Percentiles rank a stretch among this genome's conserved stretches.
Evolutionary conservation across 2,329 filamentous ascomycete genomes (phyloP).

Genomic region (Fusarium palustre): DNA sequence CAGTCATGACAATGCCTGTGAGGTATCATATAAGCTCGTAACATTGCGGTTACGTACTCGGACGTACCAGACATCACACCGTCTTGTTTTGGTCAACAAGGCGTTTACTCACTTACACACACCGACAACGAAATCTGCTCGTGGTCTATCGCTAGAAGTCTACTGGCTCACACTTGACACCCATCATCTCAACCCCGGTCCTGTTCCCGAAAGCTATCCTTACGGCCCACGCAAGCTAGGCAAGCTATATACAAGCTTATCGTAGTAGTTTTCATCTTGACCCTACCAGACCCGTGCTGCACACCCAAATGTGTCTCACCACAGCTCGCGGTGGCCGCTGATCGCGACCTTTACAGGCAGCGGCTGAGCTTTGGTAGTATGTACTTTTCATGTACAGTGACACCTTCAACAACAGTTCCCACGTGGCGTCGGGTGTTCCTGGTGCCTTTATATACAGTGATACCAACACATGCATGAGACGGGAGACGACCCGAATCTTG

Average conservation of each 20-base stretch:
- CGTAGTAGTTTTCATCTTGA: conserved; percentile 37
- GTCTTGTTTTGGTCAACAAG: conserved; percentile 17
- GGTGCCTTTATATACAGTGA: conserved; percentile 31
- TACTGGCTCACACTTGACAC: conserved; percentile 36
- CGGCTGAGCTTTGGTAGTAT: conserved; percentile 19
- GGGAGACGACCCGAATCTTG: conserved; percentile 26
- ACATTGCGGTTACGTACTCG: neutral
- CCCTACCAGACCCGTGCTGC: conserved; percentile 32
- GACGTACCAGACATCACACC: conserved; percentile 34
- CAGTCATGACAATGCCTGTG: conserved; percentile 2
- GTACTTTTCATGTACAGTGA: conserved; percentile 33
- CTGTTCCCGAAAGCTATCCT: conserved; percentile 34
- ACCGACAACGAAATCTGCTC: conserved; percentile 31
- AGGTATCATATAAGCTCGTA: conserved; percentile 1
- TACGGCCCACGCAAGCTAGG: conserved; percentile 29
- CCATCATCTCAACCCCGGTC: conserved; percentile 25
- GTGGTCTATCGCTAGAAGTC: conserved; percentile 41
- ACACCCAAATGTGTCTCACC: conserved; percentile 37
- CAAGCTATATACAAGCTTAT: conserved; percentile 35
- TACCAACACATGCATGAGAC: conserved; percentile 38
- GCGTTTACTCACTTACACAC: conserved; percentile 18
- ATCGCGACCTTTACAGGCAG: conserved; percentile 11
- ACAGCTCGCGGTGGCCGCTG: conserved; percentile 24
- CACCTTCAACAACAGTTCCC: conserved; percentile 37
- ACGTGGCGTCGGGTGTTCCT: conserved; percentile 42